Base-by-base conservation (phyloP, 2,329 filamentous ascomycete genomes). In the Neofusicoccum parvum region DNA sequence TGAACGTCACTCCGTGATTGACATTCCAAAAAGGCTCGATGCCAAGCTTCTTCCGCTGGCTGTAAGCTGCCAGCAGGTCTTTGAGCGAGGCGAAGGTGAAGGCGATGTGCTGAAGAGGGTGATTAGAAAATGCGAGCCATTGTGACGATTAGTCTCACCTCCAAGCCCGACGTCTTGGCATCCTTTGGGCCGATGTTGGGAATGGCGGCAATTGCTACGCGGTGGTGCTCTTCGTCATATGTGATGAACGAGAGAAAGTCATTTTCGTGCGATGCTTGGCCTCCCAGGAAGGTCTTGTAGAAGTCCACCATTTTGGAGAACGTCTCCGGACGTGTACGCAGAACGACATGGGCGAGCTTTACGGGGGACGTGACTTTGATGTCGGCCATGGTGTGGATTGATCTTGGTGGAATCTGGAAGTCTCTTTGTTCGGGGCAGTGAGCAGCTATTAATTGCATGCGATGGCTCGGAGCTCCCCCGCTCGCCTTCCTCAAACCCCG, bases 191-290 rank as follows among this genome's bases (percentile, higher is more conserved):
- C 37, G 2, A 72, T 69, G 2, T 49, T 67, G 0, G 77, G 76
- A 7, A 78, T 41, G 3, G 66, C 60, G 17, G 75, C n/a, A 43
- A 84, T 73, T 14, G 79, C 81, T 36, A 83, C 73, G 43, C 82
- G 80, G 69, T 84, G 82, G 67, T 83, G 81, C 69, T 83, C 81
- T 0, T 80, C 72, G 69, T 83, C 81, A 73, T 81, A 83, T 7
- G 74, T 73, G 37, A 83, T 66, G 67, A 83, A 83, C 0, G 76
- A 53, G 15, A 54, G 17, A 7, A 37, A 46, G 3, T 72, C 68
- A 46, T 68, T 74, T 41, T 74, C 68, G 65, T 69, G 69, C 34
- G 69, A 66, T 3, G 75, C 66, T 5, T 66, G 69, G 6, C 73
- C 80, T 54, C 78, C 75, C 5, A 81, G 73, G 62, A 81, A 78